Base-by-base conservation (phyloP, 2,329 filamentous ascomycete genomes). In the Geosmithia flava region DNA sequence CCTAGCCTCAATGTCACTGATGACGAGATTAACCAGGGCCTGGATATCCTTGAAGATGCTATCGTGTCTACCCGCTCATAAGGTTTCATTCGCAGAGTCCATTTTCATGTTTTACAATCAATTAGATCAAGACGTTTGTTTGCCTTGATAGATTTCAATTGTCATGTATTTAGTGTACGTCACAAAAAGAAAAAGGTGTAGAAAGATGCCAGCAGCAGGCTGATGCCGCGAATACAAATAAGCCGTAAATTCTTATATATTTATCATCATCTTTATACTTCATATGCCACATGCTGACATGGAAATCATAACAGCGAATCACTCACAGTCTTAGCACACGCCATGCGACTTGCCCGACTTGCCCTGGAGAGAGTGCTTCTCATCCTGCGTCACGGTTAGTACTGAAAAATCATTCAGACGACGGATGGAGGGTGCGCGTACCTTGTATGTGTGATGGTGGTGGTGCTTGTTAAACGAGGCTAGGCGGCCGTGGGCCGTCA, bases 331-430 rank as follows among this genome's bases (percentile, higher is more conserved):
- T 56, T 78, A 95, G 68, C 90, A 96, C 50, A 94, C 72, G 40
- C 80, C 83, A 65, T 95, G 90, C 2, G 88, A 91, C 78, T 96
- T 96, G 48, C 88, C 90, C 50, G 80, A 78, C 78, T 93, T 90
- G 16, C 87, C 90, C 68, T 95, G 87, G 55, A 97, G 69, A 49
- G 85, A 91, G 67, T 97, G 91, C 56, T 79, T 78, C 69, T 95
- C 89, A 53, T 83, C 78, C 67, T 82, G 64, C 53, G 20, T 29
- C 10, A 17, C 7, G 11, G 20, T 29, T 16, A n/a, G 7, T 29
- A 11, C 6, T 10, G 6, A 8, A 5, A 30, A 45, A n/a, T n/a
- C 16, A 10, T 39, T 17, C 23, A 27, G 23, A 27, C 23, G 8
- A 8, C 23, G 4, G 23, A 27, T 8, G 23, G 23, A n/a, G n/a